Base-by-base conservation (phyloP, 2,329 filamentous ascomycete species). In the Fusarium abutilonis region DNA sequence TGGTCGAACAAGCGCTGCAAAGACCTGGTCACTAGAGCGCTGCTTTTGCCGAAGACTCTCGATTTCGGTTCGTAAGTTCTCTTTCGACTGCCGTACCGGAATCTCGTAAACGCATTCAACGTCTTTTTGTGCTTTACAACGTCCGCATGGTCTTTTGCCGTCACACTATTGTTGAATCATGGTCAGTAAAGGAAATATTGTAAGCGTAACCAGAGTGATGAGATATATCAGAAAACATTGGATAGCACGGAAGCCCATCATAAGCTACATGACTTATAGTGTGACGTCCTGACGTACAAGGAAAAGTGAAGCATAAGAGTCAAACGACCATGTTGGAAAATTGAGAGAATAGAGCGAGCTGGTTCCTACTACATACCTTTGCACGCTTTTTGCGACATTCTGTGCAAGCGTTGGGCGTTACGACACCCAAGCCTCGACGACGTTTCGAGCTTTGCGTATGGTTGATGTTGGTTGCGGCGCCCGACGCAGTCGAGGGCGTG, bases 41-140 rank as follows among this genome's bases (percentile, higher is more conserved):
- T 87, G 82, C 38, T 82, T 80, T 14, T 78, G 78, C 43, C 83
- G 83, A 32, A 89, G 74, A 23, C 74, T 74, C 49, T 88, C 86
- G 57, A 88, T 86, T 67, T 88, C 86, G 67, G 76, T 77, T 40
- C 86, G 81, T 6, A 89, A 78, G 48, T 82, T 81, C 58, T 88
- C 86, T 60, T 89, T 89, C 10, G 85, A 87, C 64, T 87, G 85
- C 40, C 86, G 84, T 6, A 88, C 81, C 0, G 86, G 86, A 8
- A 86, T 70, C 63, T 88, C 85, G 75, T 89, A 89, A 21, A 86
- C 70, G 59, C 86, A 89, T 21, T 86, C 80, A 35, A 80, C 74
- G 29, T 83, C 81, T 50, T 81, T 82, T 60, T 87, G 85, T 1
- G 75, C 63, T 55, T 76, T 80, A 73, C 86, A 89, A 58, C 86